A percentile compares a stretch with the other conserved stretches of the same genome.
phyloP scores from a whole-genome alignment of 306 rosid species.

The Corylus americana region DNA sequence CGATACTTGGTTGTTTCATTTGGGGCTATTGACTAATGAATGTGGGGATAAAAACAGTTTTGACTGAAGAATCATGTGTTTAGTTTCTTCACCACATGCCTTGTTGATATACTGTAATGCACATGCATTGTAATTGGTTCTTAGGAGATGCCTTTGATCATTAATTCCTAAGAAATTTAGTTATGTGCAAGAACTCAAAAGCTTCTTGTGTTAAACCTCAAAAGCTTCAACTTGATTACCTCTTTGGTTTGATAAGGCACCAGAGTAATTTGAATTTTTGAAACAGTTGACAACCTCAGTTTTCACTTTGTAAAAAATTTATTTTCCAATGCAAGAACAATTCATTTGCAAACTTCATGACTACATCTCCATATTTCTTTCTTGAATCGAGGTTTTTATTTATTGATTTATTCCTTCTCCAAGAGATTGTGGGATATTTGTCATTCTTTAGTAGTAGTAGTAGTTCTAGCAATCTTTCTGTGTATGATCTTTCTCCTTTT shows the following conservation, averaged over 20 bases:
- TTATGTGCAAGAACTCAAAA: not conserved
- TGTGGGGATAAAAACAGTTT: not conserved
- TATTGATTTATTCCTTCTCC: not conserved
- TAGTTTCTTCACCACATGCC: no score
- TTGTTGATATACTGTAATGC: not conserved
- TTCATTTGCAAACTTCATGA: not conserved
- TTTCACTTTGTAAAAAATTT: not conserved
- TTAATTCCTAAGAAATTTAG: not conserved
- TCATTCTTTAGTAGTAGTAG: not conserved
- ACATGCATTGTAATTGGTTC: not conserved
- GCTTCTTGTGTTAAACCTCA: not conserved
- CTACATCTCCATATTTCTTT: constrained; percentile 17
- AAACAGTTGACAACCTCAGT: not conserved
- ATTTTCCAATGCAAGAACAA: not conserved
- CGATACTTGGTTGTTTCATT: no score
- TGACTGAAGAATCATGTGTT: not conserved
- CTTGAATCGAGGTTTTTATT: constrained; percentile 1
- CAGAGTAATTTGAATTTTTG: not conserved
- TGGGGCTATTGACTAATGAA: no score
- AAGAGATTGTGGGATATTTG: not conserved
- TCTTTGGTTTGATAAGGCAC: not conserved
- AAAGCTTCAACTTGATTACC: constrained; percentile 1
- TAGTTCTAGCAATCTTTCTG: not conserved
- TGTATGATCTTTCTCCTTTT: not conserved
- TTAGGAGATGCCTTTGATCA: not conserved